Evolutionary conservation across 352 stramenopile genomes (phyloP), one percentile per base, ranked within the genome.

Genomic region (Peronospora destructor): DNA sequence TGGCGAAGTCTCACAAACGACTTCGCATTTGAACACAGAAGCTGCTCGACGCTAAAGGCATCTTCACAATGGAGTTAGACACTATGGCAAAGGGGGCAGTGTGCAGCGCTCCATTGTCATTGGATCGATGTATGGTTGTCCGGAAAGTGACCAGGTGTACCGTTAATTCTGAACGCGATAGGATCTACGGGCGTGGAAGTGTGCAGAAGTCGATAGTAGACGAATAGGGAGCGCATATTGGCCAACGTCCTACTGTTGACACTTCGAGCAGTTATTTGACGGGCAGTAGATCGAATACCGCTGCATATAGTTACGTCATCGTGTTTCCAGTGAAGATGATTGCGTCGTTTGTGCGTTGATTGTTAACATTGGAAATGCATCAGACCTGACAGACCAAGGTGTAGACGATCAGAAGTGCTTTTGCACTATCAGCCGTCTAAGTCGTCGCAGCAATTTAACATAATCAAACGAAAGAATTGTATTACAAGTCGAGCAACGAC

Each of bases 91-190:
- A 49, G 1, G 91, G 91, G 91, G 91, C 11, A 95, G 80, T 28
- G 59, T 88, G 0, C 89, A 97, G 59, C 84, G 93, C 37, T 97
- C 89, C 8, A 89, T 91, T 23, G 87, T 96, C 47, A 97, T 98
- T 34, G 81, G 76, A 13, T 93, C 61, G 82, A 90, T 26, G 84
- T 84, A 2, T 68, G 57, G 2, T 61, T 56, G n/a, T 76, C 55
- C 0, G 76, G 70, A 3, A 60, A 71, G 42, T 73, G 77, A 23
- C 69, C 71, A 0, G 64, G 66, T 7, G 56, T 95, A 28, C 32
- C 55, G 25, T 73, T 91, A 45, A 91, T 92, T 45, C 49, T 95
- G 4, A 84, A 84, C 14, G 68, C 79, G 7, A 92, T 95, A 80
- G 73, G 73, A 10, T 41, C 71, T 0, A 48, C 35, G 11, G 77